phyloP scores from a whole-genome alignment of 768 basidiomycete genomes.

The Boletus vinaceobasis region DNA sequence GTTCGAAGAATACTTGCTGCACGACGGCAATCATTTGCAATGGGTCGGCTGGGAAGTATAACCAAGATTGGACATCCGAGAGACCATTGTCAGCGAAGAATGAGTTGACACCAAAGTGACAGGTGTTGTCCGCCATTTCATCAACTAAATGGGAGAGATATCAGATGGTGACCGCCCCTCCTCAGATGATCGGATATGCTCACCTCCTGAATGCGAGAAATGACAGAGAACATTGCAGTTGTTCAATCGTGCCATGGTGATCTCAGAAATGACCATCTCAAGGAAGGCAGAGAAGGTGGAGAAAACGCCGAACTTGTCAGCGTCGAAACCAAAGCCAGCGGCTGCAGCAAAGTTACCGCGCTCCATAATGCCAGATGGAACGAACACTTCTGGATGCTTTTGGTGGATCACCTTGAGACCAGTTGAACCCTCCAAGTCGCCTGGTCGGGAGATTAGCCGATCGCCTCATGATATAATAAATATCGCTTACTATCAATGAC shows the following conservation, averaged over 20 bases:
- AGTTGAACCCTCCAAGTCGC: slow-evolving; percentile 86
- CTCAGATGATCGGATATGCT: slow-evolving; percentile 19
- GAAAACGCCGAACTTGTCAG: slow-evolving; percentile 82
- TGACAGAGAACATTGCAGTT: slow-evolving; percentile 84
- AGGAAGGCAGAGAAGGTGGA: slow-evolving; percentile 90
- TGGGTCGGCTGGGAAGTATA: slow-evolving; percentile 88
- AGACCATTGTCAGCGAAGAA: slow-evolving; percentile 89
- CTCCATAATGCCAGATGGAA: slow-evolving; percentile 86
- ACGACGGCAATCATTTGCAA: slow-evolving; percentile 78
- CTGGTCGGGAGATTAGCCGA: slow-evolving; percentile 31
- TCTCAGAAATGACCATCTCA: slow-evolving; percentile 86
- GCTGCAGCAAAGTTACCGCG: slow-evolving; percentile 81
- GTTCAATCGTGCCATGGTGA: slow-evolving; percentile 92
- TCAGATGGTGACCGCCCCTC: background rate
- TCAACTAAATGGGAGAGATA: slow-evolving; percentile 43
- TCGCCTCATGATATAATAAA: background rate
- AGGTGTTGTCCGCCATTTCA: slow-evolving; percentile 63
- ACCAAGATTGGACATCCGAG: slow-evolving; percentile 68
- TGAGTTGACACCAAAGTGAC: slow-evolving; percentile 76
- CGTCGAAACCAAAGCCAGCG: slow-evolving; percentile 82
- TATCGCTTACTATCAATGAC: slow-evolving; percentile 71
- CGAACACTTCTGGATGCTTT: slow-evolving; percentile 85
- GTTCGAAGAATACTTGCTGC: slow-evolving; percentile 76
- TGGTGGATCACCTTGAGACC: slow-evolving; percentile 85
- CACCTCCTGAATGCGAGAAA: slow-evolving; percentile 86